Evolutionary conservation across 768 basidiomycete genomes (phyloP).

Genomic region (Lactarius hatsudake): DNA sequence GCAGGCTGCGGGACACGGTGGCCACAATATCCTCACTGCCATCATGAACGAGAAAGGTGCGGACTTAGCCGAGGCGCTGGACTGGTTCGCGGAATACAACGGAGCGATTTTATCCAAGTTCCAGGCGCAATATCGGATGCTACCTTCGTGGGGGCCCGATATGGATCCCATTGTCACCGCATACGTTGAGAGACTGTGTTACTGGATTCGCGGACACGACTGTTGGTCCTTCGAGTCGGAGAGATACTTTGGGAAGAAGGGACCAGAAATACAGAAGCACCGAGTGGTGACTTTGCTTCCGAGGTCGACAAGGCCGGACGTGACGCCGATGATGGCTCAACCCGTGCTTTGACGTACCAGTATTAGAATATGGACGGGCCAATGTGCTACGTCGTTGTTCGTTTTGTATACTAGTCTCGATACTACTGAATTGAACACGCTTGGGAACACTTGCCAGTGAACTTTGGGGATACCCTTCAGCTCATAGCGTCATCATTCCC

Average conservation of each 20-base stretch:
- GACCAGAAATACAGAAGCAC: constrained; percentile 29
- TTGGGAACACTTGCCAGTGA: no score
- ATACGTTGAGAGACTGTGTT: constrained; percentile 40
- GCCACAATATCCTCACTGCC: constrained; percentile 43
- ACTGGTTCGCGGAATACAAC: constrained; percentile 33
- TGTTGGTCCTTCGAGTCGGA: constrained; percentile 39
- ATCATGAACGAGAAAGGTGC: constrained; percentile 40
- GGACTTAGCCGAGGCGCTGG: constrained; percentile 38
- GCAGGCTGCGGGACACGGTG: constrained; percentile 40
- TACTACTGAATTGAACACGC: neutral
- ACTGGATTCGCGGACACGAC: constrained; percentile 38
- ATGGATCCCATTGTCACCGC: constrained; percentile 34
- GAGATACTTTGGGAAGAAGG: constrained; percentile 35
- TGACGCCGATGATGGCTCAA: constrained; percentile 21
- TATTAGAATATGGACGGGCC: neutral
- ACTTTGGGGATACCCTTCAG: no score
- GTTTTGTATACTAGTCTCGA: neutral
- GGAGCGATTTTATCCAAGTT: constrained; percentile 36
- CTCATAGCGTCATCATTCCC: no score
- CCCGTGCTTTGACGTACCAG: neutral
- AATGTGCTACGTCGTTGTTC: neutral
- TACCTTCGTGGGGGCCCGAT: constrained; percentile 39
- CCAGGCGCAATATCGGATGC: constrained; percentile 29
- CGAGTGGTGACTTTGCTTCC: constrained; percentile 4
- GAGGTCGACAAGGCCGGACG: neutral